A percentile compares a stretch with the other conserved stretches of the same genome.
Conservation (phyloP, 2,329 filamentous ascomycete species). For the Dactylellina drechsleri region DNA sequence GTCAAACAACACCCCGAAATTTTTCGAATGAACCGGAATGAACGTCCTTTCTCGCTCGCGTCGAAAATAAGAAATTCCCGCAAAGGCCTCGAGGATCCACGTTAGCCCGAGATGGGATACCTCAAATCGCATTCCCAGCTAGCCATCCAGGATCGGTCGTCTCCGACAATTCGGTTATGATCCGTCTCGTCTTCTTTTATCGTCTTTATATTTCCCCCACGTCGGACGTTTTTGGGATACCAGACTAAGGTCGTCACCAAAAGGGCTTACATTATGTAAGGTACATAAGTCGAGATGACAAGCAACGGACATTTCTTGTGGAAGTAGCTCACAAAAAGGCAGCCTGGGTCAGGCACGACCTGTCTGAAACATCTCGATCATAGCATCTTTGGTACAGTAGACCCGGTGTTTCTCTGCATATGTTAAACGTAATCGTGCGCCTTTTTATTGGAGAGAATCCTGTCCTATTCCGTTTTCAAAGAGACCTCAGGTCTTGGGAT, state of each 20-base stretch:
- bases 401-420: slow-evolving; percentile 24
- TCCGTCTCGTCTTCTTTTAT: slow-evolving; percentile 14
- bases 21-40: no score
- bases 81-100: slow-evolving; percentile 16
- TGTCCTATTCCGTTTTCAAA: neutral
- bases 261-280: slow-evolving; percentile 28
- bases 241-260: no score
- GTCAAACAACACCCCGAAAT: slow-evolving; percentile 20
- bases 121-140: slow-evolving; percentile 36
- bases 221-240: slow-evolving; percentile 20
- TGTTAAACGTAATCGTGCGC: slow-evolving; percentile 44
- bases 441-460: slow-evolving; percentile 34
- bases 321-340: neutral
- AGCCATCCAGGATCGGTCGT: slow-evolving; percentile 40
- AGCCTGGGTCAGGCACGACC: slow-evolving; percentile 38
- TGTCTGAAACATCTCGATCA: slow-evolving; percentile 31
- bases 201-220: slow-evolving; percentile 26
- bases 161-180: slow-evolving; percentile 50
- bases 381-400: slow-evolving; percentile 15
- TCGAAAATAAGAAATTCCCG: slow-evolving; percentile 51
- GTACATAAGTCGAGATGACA: slow-evolving; percentile 25
- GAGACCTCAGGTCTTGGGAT: slow-evolving; percentile 29
- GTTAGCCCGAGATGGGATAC: slow-evolving; percentile 30
- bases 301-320: slow-evolving; percentile 6
- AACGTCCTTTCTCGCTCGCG: neutral